Percentiles rank a stretch among this genome's conserved stretches.
These are phyloP conservation scores for Phytophthora hibernalis DNA, from an alignment of 352 stramenopile genomes.

Conservation along the genomic window DNA sequence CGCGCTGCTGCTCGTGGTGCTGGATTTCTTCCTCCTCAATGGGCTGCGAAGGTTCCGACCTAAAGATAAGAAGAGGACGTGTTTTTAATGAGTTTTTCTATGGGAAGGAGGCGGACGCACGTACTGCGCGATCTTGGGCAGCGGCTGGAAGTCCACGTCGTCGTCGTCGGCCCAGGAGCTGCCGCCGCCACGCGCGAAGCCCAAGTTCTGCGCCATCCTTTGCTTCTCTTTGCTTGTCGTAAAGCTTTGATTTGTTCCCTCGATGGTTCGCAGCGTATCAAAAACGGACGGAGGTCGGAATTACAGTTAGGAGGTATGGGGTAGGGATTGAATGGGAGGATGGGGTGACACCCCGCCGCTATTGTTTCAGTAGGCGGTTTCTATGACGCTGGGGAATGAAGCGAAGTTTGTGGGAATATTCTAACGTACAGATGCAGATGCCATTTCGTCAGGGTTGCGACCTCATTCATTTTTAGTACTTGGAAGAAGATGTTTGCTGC, in stretches of 20 bases:
- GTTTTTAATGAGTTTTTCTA: background rate
- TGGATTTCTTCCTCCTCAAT: conserved; percentile 54
- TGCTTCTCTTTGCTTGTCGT: conserved; percentile 20
- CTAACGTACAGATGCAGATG: too few species aligned
- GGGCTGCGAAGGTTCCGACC: conserved; percentile 40
- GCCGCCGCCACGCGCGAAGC: conserved; percentile 54
- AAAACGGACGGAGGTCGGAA: too few species aligned
- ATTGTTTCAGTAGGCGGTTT: conserved; percentile 6
- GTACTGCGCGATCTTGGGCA: conserved; percentile 61
- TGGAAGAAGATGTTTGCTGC: too few species aligned
- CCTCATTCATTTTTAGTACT: too few species aligned
- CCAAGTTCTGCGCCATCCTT: conserved; percentile 67
- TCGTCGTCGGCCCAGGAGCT: conserved; percentile 88
- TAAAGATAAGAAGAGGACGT: conserved; percentile 14
- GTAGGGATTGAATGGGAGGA: background rate
- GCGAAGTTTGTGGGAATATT: too few species aligned
- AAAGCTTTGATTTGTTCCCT: conserved; percentile 30
- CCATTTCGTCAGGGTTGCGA: too few species aligned
- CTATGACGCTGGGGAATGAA: too few species aligned
- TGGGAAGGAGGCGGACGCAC: conserved; percentile 8
- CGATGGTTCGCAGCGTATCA: background rate
- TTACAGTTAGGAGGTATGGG: conserved; percentile 5
- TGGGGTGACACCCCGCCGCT: conserved; percentile 16
- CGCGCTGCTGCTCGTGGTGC: conserved; percentile 34
- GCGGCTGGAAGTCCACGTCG: conserved; percentile 61